phyloP scores from a whole-genome alignment of 2,329 filamentous ascomycete species.

The Fusarium sp. region DNA sequence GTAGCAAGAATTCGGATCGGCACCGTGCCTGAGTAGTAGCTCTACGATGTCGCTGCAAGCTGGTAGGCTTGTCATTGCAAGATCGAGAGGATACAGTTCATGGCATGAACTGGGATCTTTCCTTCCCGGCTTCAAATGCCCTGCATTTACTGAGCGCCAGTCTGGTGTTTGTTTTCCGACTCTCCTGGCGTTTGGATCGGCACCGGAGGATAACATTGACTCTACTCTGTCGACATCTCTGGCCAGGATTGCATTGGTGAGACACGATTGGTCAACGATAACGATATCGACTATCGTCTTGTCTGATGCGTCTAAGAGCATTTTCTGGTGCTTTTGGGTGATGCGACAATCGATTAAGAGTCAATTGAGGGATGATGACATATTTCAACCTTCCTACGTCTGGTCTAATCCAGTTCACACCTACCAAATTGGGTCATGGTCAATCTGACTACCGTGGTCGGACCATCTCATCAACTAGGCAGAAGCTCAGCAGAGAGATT shows the following conservation, averaged over 20 bases:
- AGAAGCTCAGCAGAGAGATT: neutral
- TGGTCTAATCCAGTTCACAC: fast-evolving
- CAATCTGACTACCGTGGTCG: neutral
- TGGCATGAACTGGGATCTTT: neutral
- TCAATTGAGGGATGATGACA: fast-evolving
- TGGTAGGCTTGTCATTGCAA: neutral
- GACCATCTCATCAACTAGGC: neutral
- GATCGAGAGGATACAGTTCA: neutral
- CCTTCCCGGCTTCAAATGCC: fast-evolving
- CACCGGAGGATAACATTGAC: fast-evolving
- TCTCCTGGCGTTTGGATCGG: neutral
- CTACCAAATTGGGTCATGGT: neutral
- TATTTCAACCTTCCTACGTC: fast-evolving
- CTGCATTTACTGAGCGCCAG: fast-evolving
- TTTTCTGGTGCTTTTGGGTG: no score
- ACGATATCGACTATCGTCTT: neutral
- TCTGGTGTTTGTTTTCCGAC: neutral
- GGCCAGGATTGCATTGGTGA: neutral
- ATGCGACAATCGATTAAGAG: no score
- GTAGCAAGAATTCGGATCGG: neutral
- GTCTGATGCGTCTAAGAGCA: fast-evolving
- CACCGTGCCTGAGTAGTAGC: fast-evolving
- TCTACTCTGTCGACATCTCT: neutral
- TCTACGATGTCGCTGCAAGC: fast-evolving
- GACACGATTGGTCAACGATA: neutral